Base-by-base conservation (phyloP, 331 rosid genomes). In the Quercus tomentella region DNA sequence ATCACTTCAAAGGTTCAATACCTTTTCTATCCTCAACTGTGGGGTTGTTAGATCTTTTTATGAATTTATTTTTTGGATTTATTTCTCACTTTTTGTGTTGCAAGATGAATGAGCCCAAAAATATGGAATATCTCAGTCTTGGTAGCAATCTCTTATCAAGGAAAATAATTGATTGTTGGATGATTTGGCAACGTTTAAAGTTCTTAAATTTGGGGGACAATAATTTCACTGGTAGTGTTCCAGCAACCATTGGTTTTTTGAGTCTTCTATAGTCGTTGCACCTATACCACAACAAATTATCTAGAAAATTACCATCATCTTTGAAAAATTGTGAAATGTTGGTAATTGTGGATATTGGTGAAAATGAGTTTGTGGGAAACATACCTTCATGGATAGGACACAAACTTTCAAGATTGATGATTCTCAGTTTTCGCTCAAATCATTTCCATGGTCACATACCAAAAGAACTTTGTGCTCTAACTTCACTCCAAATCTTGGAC, bases 381-480 rank as follows among this genome's bases (percentile, higher is more conserved):
- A 49, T 86, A 55, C 89, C 92, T 9, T 6, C 73, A 11, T 83
- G 88, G 88, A 67, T 68, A 0, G 84, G 86, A 2, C 21, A 7
- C 3, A 37, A 2, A 37, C 45, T 37, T 37, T 37, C 45, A 37
- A 37, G 45, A 37, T 37, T 37, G 45, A 37, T 37, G 45, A 37
- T 37, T 37, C 45, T 37, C 45, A 37, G 1, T 37, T 37, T 37
- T 37, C 0, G 3, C 11, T 37, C 1, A 37, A 37, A 37, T 37
- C 45, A 37, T 37, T 37, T 37, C 45, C 45, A 7, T 37, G 45
- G 11, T 7, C 45, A 37, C 3, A 37, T 37, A 37, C 45, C 45
- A 37, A 37, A 7, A 37, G 45, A 37, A 8, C 11, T 37, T 37
- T 37, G 45, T 8, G 11, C 45, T 37, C 45, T 37, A 37, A 37